Conservation (phyloP, 1,284 basidiomycete species). For the Ganoderma lingzhi region DNA sequence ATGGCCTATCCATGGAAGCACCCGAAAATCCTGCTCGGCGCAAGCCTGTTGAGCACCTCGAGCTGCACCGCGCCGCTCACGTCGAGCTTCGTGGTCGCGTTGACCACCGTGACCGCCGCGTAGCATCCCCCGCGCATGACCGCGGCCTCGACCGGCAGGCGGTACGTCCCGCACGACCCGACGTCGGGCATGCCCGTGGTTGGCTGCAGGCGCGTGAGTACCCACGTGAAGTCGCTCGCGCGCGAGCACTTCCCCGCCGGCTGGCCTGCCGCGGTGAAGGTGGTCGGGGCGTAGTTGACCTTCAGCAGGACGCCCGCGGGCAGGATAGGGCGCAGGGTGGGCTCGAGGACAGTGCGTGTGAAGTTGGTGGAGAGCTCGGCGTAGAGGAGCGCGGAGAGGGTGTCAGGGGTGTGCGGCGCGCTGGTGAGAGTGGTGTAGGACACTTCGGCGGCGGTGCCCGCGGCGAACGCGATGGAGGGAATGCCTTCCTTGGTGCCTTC, state of each 20-base stretch:
- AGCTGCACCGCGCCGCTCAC: constrained; percentile 49
- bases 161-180: constrained; percentile 49
- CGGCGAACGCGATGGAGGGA: constrained; percentile 60
- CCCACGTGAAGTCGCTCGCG: constrained; percentile 49
- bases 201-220: constrained; percentile 52
- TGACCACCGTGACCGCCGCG: constrained; percentile 55
- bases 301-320: constrained; percentile 52
- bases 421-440: constrained; percentile 54
- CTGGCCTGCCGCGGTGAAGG: constrained; percentile 33
- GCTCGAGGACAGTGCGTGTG: constrained; percentile 46
- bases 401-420: constrained; percentile 42
- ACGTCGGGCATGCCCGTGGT: constrained; percentile 47
- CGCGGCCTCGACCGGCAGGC: constrained; percentile 43
- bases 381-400: constrained; percentile 49
- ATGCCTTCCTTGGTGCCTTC: constrained; percentile 55
- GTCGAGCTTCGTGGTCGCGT: constrained; percentile 54
- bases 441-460: constrained; percentile 46
- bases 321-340: constrained; percentile 45
- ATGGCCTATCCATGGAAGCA: constrained; percentile 14
- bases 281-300: constrained; percentile 57
- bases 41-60: constrained; percentile 47
- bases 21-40: constrained; percentile 10
- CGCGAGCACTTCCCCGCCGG: constrained; percentile 41
- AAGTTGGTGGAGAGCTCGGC: constrained; percentile 51
- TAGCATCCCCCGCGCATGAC: constrained; percentile 47